These are phyloP conservation scores for Bidens hawaiensis DNA, from an alignment of 140 eudicot genomes.

Conservation along the genomic window DNA sequence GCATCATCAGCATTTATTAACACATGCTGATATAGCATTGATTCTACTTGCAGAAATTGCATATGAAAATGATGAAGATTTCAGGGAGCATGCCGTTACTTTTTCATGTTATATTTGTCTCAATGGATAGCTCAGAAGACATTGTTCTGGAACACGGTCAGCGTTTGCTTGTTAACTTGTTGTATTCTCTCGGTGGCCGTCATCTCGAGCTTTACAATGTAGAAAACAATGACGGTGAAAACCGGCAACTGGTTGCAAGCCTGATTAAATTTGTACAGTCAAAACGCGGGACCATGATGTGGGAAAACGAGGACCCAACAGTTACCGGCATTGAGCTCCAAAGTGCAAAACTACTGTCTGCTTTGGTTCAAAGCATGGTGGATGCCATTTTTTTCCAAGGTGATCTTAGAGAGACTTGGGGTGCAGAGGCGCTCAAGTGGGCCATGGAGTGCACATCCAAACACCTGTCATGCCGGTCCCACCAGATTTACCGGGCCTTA, in stretches of 20 bases:
- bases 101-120: conserved; percentile 86
- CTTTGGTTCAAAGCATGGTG: conserved; percentile 95
- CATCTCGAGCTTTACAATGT: conserved; percentile 88
- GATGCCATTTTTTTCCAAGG: conserved; percentile 91
- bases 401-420: conserved; percentile 96
- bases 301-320: conserved; percentile 95
- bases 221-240: conserved; percentile 76
- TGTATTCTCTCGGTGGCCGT: conserved; percentile 90
- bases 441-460: conserved; percentile 97
- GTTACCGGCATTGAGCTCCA: conserved; percentile 70
- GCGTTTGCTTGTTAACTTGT: conserved; percentile 73
- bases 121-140: conserved; percentile 99
- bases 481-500: conserved; percentile 90
- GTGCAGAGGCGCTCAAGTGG: conserved; percentile 90
- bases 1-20: conserved; percentile 64
- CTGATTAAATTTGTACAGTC: conserved; percentile 86
- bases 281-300: conserved; percentile 92
- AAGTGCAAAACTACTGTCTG: conserved; percentile 80
- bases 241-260: conserved; percentile 80
- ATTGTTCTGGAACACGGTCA: conserved; percentile 90
- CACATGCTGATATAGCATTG: conserved; percentile 90
- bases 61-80: conserved; percentile 88
- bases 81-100: conserved; percentile 88
- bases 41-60: conserved; percentile 94
- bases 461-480: conserved; percentile 92